Base-by-base conservation (phyloP, 257 asterid genomes). In the Rehmannia glutinosa region DNA sequence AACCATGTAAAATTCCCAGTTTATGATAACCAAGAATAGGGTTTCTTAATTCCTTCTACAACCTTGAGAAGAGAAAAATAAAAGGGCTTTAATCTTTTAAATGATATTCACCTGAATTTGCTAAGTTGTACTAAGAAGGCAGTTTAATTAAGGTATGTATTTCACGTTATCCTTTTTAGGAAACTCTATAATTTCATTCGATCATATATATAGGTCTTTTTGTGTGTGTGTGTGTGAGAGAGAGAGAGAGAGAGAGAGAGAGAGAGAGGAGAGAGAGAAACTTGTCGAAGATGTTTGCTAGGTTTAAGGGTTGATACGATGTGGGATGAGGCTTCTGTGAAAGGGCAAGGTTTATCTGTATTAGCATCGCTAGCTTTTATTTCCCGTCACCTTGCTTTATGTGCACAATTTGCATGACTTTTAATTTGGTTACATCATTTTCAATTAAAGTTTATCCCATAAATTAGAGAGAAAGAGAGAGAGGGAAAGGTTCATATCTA, bases 111-210 rank as follows among this genome's bases (percentile, higher is more conserved):
- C n/a, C n/a, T n/a, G n/a, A n/a, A n/a, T n/a, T n/a, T n/a, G n/a
- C n/a, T n/a, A n/a, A n/a, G n/a, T n/a, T n/a, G n/a, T 74, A 75
- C 73, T 42, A 58, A 47, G 66, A 68, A 45, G 36, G 72, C 55
- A 61, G 75, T 79, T 30, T n/a, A n/a, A n/a, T 71, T 42, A 69
- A 73, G 68, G 72, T 77, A 68, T 70, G 62, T 71, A n/a, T 64
- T 69, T 69, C 78, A 81, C 87, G 89, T 68, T 60, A 68, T 62
- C 63, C 51, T 35, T 6, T 55, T 41, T 55, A 42, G 49, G 41
- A 28, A 41, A 32, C 38, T 30, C 64, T 64, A 66, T 24, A 36
- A 57, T 39, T 45, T 51, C 47, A 5, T 38, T 6, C 43, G 10
- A 43, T 24, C 38, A 0, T 32, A 32, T 28, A 12, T 36, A 16